Evolutionary conservation across 257 asterid genomes (phyloP), one percentile per base, ranked within the genome.

Genomic region (Parsonsia alboflavescens): DNA sequence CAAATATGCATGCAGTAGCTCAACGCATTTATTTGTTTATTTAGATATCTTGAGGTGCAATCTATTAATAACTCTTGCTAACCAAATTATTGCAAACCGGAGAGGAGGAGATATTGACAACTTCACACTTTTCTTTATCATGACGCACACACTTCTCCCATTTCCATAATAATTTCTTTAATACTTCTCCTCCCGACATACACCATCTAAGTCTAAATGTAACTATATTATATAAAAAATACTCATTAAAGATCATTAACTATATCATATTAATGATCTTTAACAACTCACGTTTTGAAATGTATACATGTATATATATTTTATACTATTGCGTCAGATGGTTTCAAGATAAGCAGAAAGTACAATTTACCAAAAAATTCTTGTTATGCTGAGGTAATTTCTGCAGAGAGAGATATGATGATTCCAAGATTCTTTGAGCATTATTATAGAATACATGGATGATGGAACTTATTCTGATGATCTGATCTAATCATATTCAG

Each of bases 381-480:
- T 13, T 65, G 44, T 17, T 28, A 0, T 72, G 54, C 22, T 36
- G 24, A n/a, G 12, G 10, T 53, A 22, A 33, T 21, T 22, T 46
- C 57, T 22, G n/a, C 13, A 21, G 17, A n/a, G 22, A 6, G 41
- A 39, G 17, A 73, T n/a, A n/a, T n/a, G n/a, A n/a, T 16, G 76
- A 73, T 59, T 73, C 76, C 26, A 33, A 8, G 76, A 73, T 59
- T 73, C 76, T 45, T 68, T 24, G 3, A 39, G 68, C 57, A 57
- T 39, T n/a, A n/a, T n/a, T n/a, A n/a, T 72, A 45, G 39, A 50
- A 50, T 52, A 15, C 33, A 58, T 59, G n/a, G 22, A 59, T 73
- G 22, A 59, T 73, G 77, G 77, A 73, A 73, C 52, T 46, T 73
- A 62, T 73, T 73, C 77, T 49, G 53, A 33, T 42, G 15, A 63